These are phyloP conservation scores for Cylindrotheca fusiformis DNA, from an alignment of 108 stramenopile species.

Conservation along the genomic window DNA sequence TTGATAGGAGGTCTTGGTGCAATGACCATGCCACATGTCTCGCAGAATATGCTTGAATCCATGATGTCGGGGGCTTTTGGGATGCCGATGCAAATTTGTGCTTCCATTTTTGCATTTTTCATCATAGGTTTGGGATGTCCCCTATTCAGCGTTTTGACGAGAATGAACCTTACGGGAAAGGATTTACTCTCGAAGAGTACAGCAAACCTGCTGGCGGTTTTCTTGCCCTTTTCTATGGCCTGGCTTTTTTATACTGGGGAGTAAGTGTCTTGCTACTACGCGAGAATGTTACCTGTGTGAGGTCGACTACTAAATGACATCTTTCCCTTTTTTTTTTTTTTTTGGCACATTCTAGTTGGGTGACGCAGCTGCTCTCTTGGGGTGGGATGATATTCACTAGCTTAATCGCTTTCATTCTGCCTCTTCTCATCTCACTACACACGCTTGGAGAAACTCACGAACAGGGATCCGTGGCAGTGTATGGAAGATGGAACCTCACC, in stretches of 20 bases:
- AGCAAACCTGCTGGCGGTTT: constrained; percentile 51
- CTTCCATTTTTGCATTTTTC: constrained; percentile 62
- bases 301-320: too few species aligned
- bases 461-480: constrained; percentile 37
- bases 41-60: constrained; percentile 58
- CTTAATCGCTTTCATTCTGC: constrained; percentile 63
- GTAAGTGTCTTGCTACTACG: too few species aligned
- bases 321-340: too few species aligned
- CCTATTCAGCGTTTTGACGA: constrained; percentile 55
- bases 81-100: constrained; percentile 36
- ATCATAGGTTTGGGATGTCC: constrained; percentile 78
- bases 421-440: constrained; percentile 47
- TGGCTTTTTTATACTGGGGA: constrained; percentile 62
- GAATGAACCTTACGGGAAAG: constrained; percentile 52
- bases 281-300: too few species aligned
- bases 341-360: too few species aligned
- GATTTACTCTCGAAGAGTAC: constrained; percentile 22
- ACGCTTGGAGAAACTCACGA: constrained; percentile 23
- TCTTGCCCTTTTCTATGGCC: constrained; percentile 50
- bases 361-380: constrained; percentile 47
- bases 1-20: constrained; percentile 60
- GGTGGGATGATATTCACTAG: constrained; percentile 62
- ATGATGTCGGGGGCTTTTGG: constrained; percentile 69
- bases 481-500: constrained; percentile 16
- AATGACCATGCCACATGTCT: constrained; percentile 51